Evolutionary conservation across 768 basidiomycete species (phyloP), one percentile per base, ranked within the genome.

Genomic region (Suillus spraguei): DNA sequence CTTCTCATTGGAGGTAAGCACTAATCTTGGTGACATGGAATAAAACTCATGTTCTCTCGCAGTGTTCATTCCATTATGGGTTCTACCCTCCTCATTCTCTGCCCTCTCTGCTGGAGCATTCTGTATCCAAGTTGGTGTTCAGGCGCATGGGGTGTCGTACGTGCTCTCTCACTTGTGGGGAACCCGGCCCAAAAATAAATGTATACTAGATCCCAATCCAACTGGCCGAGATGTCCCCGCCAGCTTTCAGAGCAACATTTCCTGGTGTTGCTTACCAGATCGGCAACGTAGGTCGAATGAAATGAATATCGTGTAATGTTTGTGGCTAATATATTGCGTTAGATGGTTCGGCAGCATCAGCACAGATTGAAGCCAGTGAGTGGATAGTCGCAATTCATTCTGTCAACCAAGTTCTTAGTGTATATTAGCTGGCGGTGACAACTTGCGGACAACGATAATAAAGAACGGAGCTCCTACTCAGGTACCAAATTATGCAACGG

Each of bases 181-280:
- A n/a, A n/a, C 28, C 13, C 4, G 16, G 50, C 13, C 46, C 9
- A 22, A 36, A n/a, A 24, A 5, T 39, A n/a, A 54, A 33, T 16
- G 28, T 59, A n/a, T n/a, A 80, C 14, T 49, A 49, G 81, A 83
- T 86, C 72, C 93, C 94, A 2, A 90, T 94, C 68, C 90, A 89
- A 73, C 81, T 96, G 24, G 82, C 87, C 14, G 94, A 97, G 75
- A 82, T 94, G 77, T 90, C 91, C 0, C 95, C 95, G 3, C 90
- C 92, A 5, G 94, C 92, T 0, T 96, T 95, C 82, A 83, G 95
- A 62, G 91, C 93, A 4, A 90, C 90, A 2, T 95, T 94, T 81
- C 90, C 91, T 44, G 94, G 94, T 63, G 85, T 93, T 1, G 86
- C 90, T 3, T 95, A 95, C 76, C 94, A 94, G 69, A 68, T 94